Evolutionary conservation across 768 basidiomycete genomes (phyloP).

Genomic region (Hebeloma cylindrosporum): DNA sequence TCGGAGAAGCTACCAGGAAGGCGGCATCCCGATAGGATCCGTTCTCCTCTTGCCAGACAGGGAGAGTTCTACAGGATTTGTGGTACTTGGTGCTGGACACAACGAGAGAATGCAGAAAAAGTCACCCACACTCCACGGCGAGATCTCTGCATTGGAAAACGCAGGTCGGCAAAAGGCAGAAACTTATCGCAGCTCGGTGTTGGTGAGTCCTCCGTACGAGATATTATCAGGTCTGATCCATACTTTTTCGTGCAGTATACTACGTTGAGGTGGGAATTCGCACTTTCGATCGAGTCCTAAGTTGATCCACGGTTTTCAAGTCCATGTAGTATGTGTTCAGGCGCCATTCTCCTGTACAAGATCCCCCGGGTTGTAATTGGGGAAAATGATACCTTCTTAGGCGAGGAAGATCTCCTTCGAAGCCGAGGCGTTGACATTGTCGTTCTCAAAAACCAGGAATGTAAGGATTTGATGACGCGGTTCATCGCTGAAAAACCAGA

Average conservation of each 20-base stretch:
- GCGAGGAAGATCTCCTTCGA: constrained; percentile 54
- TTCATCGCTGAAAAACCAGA: constrained; percentile 60
- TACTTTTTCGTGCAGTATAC: constrained; percentile 29
- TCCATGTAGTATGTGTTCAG: constrained; percentile 68
- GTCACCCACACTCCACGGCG: constrained; percentile 37
- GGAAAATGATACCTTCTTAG: constrained; percentile 55
- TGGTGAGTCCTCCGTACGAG: constrained; percentile 36
- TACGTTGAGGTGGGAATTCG: constrained; percentile 30
- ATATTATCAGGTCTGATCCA: not conserved
- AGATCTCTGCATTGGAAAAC: constrained; percentile 43
- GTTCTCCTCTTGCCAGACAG: constrained; percentile 35
- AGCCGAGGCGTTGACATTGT: constrained; percentile 54
- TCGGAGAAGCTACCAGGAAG: constrained; percentile 44
- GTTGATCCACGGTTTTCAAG: constrained; percentile 25
- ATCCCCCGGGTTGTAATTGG: constrained; percentile 68
- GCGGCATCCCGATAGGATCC: constrained; percentile 66
- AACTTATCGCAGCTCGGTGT: constrained; percentile 47
- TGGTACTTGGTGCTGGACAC: constrained; percentile 32
- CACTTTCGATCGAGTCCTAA: not conserved
- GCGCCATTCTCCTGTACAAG: constrained; percentile 60
- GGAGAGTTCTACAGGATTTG: constrained; percentile 4
- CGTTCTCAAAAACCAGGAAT: constrained; percentile 47
- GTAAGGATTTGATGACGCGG: constrained; percentile 52
- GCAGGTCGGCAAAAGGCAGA: constrained; percentile 49
- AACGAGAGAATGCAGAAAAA: constrained; percentile 37